Conservation (phyloP, 768 basidiomycete genomes). For the Lentinula edodes region DNA sequence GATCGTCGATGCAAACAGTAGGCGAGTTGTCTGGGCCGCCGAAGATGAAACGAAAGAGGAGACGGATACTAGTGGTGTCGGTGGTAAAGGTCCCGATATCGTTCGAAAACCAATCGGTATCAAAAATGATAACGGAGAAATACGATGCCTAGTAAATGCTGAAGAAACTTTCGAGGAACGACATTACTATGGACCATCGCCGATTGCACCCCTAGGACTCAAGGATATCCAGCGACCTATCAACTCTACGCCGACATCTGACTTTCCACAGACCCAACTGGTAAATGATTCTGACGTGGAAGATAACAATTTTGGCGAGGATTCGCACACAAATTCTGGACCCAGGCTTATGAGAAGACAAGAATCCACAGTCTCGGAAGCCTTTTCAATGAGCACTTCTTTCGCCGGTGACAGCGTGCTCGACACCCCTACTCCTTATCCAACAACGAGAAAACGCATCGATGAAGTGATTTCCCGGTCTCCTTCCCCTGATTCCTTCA, state of each 20-base stretch:
- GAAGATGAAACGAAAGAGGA: slow-evolving; percentile 40
- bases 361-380: not conserved
- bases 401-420: not conserved
- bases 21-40: slow-evolving; percentile 64
- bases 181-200: slow-evolving; percentile 46
- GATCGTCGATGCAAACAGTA: slow-evolving; percentile 50
- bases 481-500: not conserved
- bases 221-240: slow-evolving; percentile 25
- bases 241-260: not conserved
- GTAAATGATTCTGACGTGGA: not conserved
- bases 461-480: not conserved
- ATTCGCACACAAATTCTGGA: not conserved
- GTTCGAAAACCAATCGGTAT: slow-evolving; percentile 44
- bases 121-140: slow-evolving; percentile 47
- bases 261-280: not conserved
- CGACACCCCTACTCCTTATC: not conserved
- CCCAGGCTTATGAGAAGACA: not conserved
- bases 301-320: not conserved
- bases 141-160: slow-evolving; percentile 22
- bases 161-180: slow-evolving; percentile 24
- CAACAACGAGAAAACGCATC: not conserved
- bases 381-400: not conserved
- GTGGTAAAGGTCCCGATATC: slow-evolving; percentile 23
- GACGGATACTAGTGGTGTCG: slow-evolving; percentile 45
- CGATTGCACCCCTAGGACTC: slow-evolving; percentile 47